Percentiles rank a stretch among this genome's conserved stretches.
Conservation (phyloP, 805 yeast species). For the Candida takata region DNA sequence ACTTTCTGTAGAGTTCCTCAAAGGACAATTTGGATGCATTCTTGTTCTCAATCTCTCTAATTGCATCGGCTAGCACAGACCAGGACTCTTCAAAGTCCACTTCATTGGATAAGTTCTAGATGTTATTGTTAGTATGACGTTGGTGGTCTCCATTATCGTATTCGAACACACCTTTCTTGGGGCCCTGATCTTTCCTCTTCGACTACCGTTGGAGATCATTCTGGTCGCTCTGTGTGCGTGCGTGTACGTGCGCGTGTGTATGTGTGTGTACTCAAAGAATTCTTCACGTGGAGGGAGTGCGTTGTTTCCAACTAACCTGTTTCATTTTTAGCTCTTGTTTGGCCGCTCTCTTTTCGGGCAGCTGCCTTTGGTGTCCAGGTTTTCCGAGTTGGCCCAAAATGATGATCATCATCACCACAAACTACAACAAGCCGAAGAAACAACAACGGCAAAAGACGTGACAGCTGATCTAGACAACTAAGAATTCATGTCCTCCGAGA, state of each 20-base stretch:
- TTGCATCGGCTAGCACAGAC: slow-evolving; percentile 58
- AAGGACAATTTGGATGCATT: slow-evolving; percentile 71
- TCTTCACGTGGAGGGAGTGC: no score
- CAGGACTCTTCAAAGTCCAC: slow-evolving; percentile 63
- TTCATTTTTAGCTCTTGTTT: no score
- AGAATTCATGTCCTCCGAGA: slow-evolving; percentile 43
- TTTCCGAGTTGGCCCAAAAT: neutral
- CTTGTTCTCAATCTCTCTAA: slow-evolving; percentile 61
- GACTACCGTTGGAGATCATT: slow-evolving; percentile 27
- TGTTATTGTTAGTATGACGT: neutral
- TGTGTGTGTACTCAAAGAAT: no score
- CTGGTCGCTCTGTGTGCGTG: neutral
- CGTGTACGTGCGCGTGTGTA: no score
- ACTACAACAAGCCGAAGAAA: neutral
- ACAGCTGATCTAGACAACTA: neutral
- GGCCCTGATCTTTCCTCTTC: slow-evolving; percentile 57
- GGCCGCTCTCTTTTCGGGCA: neutral
- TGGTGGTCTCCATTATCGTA: no score
- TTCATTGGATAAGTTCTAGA: slow-evolving; percentile 27
- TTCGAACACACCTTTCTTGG: slow-evolving; percentile 39
- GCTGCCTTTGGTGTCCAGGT: slow-evolving; percentile 1
- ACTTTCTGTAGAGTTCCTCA: slow-evolving; percentile 74
- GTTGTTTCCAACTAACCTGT: no score
- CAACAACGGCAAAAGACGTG: neutral
- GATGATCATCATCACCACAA: neutral